Evolutionary conservation across 768 basidiomycete species (phyloP), one percentile per base, ranked within the genome.

Genomic region (Amanita inopinata): DNA sequence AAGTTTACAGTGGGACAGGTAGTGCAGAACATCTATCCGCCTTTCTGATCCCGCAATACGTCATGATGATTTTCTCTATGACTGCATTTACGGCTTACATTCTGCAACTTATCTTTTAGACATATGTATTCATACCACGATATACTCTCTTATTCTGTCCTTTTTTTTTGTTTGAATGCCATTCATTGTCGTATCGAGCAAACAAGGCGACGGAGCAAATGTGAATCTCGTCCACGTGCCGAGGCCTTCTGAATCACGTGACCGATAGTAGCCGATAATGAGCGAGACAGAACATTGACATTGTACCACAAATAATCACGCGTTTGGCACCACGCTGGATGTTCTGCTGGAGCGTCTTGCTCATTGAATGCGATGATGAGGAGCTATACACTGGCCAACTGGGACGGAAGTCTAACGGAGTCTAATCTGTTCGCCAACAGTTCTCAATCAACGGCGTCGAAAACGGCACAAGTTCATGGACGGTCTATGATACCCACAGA

Each of bases 1-100:
- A 83, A 51, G 71, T 78, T 6, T 74, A 79, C 51, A 80, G 77
- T 34, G 78, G 74, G 2, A 79, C 76, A 1, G 81, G 83, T 19
- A 67, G 61, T 20, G 76, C 78, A 4, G 76, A 79, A 36, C 71
- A 80, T 49, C 58, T 83, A 3, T 65, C 77, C 1, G 64, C 73
- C 4, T 82, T 81, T 52, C 61, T 83, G 34, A 74, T 83, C 25
- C 79, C 78, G 9, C 81, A 74, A 49, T 75, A 75, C 51, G 58
- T 70, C 33, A 50, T 75, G 18, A 73, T 74, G 71, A 62, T 73
- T 39, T 48, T 70, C 24, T 62, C 69, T 1, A 73, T 74, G 69
- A 71, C 71, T 0, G 67, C 61, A 11, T 54, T 72, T 20, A 72
- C 65, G 7, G 71, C 70, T 1, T 75, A 69, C 47, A 58, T 66